phyloP scores from a whole-genome alignment of 495 filamentous ascomycete species.

The Annulohypoxylon bovei region DNA sequence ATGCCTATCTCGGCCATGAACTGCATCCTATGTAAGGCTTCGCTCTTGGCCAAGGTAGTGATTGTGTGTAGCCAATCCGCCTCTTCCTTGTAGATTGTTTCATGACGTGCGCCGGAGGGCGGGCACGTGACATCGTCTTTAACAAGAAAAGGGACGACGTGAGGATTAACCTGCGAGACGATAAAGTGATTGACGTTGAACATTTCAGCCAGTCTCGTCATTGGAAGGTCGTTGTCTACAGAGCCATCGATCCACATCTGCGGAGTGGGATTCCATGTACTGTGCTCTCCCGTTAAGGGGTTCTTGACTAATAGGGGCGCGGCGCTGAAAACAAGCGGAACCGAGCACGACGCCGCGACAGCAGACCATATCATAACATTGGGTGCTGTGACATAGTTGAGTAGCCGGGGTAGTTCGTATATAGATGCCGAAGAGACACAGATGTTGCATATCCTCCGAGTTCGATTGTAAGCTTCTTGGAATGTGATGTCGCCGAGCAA shows the following conservation, averaged over 20 bases:
- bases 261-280: conserved; percentile 84
- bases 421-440: conserved; percentile 87
- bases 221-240: conserved; percentile 92
- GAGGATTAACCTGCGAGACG: conserved; percentile 95
- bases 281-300: conserved; percentile 77
- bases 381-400: conserved; percentile 93
- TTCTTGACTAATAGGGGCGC: conserved; percentile 85
- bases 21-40: conserved; percentile 82
- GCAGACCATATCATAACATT: conserved; percentile 98
- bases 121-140: conserved; percentile 70
- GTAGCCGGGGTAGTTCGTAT: conserved; percentile 84
- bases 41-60: conserved; percentile 80
- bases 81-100: conserved; percentile 49
- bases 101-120: conserved; percentile 50
- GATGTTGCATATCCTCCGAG: conserved; percentile 89
- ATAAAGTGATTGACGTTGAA: conserved; percentile 99
- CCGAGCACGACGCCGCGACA: conserved; percentile 92
- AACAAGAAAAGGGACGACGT: conserved; percentile 86
- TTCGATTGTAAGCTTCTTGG: conserved; percentile 94
- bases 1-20: conserved; percentile 83
- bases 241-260: conserved; percentile 93
- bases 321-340: conserved; percentile 85
- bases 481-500: conserved; percentile 91
- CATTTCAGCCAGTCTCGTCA: conserved; percentile 91
- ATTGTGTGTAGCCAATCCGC: conserved; percentile 72